Percentiles rank a stretch among this genome's conserved stretches.
These are phyloP conservation scores for Mycena rosella DNA, from an alignment of 768 basidiomycete genomes.

Conservation along the genomic window DNA sequence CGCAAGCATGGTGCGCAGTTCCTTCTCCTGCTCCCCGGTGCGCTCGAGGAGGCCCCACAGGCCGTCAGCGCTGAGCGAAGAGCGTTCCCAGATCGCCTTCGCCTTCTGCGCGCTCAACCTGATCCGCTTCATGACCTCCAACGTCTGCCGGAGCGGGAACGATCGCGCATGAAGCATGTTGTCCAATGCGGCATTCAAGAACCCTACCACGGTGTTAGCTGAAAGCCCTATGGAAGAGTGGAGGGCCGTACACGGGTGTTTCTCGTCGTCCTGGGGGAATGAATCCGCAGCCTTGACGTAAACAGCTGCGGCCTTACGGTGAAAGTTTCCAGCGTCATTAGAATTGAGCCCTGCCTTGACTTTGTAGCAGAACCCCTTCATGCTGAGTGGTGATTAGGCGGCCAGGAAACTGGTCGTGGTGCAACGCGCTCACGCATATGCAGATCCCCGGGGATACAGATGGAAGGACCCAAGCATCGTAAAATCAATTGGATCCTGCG, in stretches of 20 bases:
- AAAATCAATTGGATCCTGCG: constrained; percentile 13
- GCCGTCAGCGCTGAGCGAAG: constrained; percentile 2
- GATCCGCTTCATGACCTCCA: constrained; percentile 31
- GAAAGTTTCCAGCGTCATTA: neutral
- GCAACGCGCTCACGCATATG: constrained; percentile 27
- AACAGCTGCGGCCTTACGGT: constrained; percentile 24
- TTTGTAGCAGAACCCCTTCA: constrained; percentile 31
- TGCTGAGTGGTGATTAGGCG: constrained; percentile 12
- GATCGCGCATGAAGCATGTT: constrained; percentile 14
- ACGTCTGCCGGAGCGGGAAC: constrained; percentile 20
- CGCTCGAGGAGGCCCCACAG: neutral
- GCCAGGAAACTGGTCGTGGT: neutral
- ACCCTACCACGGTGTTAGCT: constrained; percentile 3
- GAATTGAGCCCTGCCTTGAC: neutral
- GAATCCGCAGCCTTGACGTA: constrained; percentile 31
- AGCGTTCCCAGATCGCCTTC: constrained; percentile 31
- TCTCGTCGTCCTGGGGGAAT: constrained; percentile 39
- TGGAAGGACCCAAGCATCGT: constrained; percentile 31
- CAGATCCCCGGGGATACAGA: constrained; percentile 31
- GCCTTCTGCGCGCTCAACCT: constrained; percentile 12
- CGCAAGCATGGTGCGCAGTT: constrained; percentile 10
- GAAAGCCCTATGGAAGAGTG: neutral
- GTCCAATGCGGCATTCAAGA: constrained; percentile 8
- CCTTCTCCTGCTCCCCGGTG: constrained; percentile 4
- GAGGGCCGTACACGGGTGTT: constrained; percentile 26